Evolutionary conservation across 192 early-diverging fungal genomes (phyloP).

Genomic region (Umbelopsis sp.): DNA sequence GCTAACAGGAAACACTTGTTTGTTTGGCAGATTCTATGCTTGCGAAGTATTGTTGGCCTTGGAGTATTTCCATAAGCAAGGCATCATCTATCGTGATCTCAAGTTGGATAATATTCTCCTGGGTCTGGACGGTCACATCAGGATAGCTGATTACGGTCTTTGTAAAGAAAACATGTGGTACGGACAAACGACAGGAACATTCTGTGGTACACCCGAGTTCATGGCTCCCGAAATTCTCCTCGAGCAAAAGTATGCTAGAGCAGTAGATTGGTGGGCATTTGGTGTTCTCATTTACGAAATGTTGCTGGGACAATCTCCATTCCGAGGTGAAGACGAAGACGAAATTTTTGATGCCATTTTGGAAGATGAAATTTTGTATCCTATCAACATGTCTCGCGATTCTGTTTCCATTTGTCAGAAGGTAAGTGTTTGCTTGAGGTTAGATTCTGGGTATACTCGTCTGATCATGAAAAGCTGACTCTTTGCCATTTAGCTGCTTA

Average conservation of each 20-base stretch:
- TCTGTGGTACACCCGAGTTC: constrained; percentile 98
- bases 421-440: constrained; percentile 38
- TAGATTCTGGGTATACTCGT: background rate
- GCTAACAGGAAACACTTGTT: background rate
- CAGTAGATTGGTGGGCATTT: constrained; percentile 99
- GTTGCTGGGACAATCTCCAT: constrained; percentile 90
- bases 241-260: constrained; percentile 94
- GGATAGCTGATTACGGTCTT: constrained; percentile 97
- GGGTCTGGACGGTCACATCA: constrained; percentile 91
- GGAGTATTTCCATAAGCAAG: constrained; percentile 94
- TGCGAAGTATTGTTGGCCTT: constrained; percentile 93
- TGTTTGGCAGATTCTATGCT: constrained; percentile 76
- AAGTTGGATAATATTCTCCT: constrained; percentile 97
- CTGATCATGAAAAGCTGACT: background rate
- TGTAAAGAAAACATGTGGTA: constrained; percentile 97
- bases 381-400: constrained; percentile 90
- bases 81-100: constrained; percentile 95
- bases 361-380: constrained; percentile 94
- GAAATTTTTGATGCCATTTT: constrained; percentile 98
- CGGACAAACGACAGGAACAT: constrained; percentile 88
- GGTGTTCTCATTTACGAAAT: constrained; percentile 88
- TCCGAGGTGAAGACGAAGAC: constrained; percentile 95
- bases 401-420: constrained; percentile 91
- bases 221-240: constrained; percentile 98
- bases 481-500: constrained; percentile 64